phyloP scores from a whole-genome alignment of 768 basidiomycete species.

The Tricholoma bakamatsutake region DNA sequence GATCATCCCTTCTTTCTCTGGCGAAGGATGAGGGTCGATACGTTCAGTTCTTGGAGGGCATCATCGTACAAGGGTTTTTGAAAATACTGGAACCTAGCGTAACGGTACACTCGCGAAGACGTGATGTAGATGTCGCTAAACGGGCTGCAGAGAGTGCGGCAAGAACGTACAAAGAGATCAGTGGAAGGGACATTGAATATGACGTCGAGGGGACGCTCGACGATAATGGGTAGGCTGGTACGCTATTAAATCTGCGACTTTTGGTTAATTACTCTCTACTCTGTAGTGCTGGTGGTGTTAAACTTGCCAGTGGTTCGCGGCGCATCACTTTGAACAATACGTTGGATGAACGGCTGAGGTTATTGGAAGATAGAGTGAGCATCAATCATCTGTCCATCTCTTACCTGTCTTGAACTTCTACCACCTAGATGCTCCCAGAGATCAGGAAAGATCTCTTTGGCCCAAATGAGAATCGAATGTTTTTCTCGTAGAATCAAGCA shows the following conservation, averaged over 20 bases:
- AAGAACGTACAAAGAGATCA: slow-evolving; percentile 67
- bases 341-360: slow-evolving; percentile 80
- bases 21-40: slow-evolving; percentile 67
- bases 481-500: slow-evolving; percentile 51
- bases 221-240: slow-evolving; percentile 55
- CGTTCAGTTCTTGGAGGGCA: slow-evolving; percentile 73
- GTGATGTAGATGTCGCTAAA: slow-evolving; percentile 56
- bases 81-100: slow-evolving; percentile 73
- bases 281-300: slow-evolving; percentile 78
- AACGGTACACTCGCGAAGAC: slow-evolving; percentile 58
- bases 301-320: slow-evolving; percentile 61
- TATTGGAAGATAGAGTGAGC: slow-evolving; percentile 85
- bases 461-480: slow-evolving; percentile 86
- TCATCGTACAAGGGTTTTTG: slow-evolving; percentile 82
- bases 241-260: background rate
- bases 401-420: background rate
- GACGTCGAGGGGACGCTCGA: slow-evolving; percentile 57
- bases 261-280: background rate
- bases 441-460: slow-evolving; percentile 89
- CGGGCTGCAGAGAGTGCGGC: slow-evolving; percentile 63
- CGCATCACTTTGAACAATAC: slow-evolving; percentile 94
- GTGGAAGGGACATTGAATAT: slow-evolving; percentile 58
- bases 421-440: slow-evolving; percentile 85
- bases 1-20: slow-evolving; percentile 55
- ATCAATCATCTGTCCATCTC: background rate